A percentile compares a stretch with the other conserved stretches of the same genome.
phyloP scores from a whole-genome alignment of 2,329 filamentous ascomycete genomes.

The Orbilia javanica region DNA sequence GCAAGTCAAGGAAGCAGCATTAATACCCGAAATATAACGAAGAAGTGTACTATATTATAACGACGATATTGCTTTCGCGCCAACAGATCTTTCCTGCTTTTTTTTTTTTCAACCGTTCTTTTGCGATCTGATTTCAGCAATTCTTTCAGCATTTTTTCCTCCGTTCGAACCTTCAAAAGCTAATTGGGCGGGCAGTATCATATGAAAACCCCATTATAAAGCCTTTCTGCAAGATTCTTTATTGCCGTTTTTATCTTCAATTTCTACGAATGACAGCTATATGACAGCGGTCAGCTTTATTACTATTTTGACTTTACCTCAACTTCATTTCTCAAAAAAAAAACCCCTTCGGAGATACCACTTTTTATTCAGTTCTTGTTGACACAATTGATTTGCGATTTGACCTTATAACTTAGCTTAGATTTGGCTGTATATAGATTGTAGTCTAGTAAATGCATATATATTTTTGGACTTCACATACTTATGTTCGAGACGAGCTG shows the following conservation, averaged over 20 bases:
- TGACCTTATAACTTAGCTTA: slow-evolving; percentile 18
- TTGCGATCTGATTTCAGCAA: slow-evolving; percentile 8
- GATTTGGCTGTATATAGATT: slow-evolving; percentile 54
- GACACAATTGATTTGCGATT: slow-evolving; percentile 11
- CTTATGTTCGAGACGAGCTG: neutral
- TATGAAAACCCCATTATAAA: slow-evolving; percentile 2
- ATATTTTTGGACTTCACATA: slow-evolving; percentile 9
- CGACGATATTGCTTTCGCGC: slow-evolving; percentile 12
- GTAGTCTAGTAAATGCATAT: slow-evolving; percentile 51
- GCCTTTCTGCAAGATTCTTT: neutral
- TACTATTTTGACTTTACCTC: slow-evolving; percentile 1
- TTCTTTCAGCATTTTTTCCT: neutral
- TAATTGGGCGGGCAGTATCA: slow-evolving; percentile 5
- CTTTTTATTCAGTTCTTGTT: slow-evolving; percentile 25
- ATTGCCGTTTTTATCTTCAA: neutral
- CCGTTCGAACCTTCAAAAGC: neutral
- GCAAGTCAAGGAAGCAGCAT: slow-evolving; percentile 77
- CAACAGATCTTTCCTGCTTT: neutral
- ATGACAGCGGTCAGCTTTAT: slow-evolving; percentile 16
- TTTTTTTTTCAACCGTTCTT: slow-evolving; percentile 2
- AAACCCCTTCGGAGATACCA: slow-evolving; percentile 43
- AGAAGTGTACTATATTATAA: slow-evolving; percentile 41
- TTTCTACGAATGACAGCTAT: slow-evolving; percentile 16
- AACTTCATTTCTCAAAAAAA: slow-evolving; percentile 33
- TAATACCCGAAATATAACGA: slow-evolving; percentile 67